A percentile compares a stretch with the other conserved stretches of the same genome.
Evolutionary conservation across 2,329 filamentous ascomycete genomes (phyloP).

Genomic region (Fusarium sp.): DNA sequence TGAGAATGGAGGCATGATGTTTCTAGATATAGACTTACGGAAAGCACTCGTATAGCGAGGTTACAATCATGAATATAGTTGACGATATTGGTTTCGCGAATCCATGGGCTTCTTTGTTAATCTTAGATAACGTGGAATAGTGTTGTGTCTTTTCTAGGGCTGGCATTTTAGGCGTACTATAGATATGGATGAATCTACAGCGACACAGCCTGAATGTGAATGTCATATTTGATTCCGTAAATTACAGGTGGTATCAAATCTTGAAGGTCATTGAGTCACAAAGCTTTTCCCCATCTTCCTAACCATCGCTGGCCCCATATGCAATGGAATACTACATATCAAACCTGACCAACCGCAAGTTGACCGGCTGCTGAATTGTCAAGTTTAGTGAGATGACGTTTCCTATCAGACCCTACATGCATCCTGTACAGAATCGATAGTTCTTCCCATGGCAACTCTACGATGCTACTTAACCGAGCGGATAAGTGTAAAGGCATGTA

Average conservation of each 20-base stretch:
- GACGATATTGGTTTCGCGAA: slow-evolving; percentile 8
- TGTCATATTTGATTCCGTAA: background rate
- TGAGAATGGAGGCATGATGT: slow-evolving; percentile 25
- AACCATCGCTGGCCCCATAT: slow-evolving; percentile 22
- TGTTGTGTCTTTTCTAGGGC: background rate
- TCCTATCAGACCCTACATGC: slow-evolving; percentile 24
- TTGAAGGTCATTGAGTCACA: background rate
- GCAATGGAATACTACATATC: slow-evolving; percentile 1
- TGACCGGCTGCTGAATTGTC: slow-evolving; percentile 1
- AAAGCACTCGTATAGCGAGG: slow-evolving; percentile 24
- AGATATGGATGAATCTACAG: background rate
- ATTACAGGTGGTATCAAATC: background rate
- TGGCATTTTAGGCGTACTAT: background rate
- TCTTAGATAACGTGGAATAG: background rate
- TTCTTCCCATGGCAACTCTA: background rate
- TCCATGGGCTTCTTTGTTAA: background rate
- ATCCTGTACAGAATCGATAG: slow-evolving; percentile 26
- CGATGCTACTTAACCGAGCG: background rate
- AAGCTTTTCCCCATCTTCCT: background rate
- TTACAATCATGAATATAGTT: slow-evolving; percentile 23
- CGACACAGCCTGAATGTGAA: background rate
- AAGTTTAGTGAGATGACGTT: slow-evolving; percentile 1
- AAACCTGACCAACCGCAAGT: background rate
- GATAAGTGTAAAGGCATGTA: background rate
- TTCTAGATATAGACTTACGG: slow-evolving; percentile 29